These are phyloP conservation scores for Waltiozyma sp. DNA, from an alignment of 1,139 yeast species.

Conservation along the genomic window DNA sequence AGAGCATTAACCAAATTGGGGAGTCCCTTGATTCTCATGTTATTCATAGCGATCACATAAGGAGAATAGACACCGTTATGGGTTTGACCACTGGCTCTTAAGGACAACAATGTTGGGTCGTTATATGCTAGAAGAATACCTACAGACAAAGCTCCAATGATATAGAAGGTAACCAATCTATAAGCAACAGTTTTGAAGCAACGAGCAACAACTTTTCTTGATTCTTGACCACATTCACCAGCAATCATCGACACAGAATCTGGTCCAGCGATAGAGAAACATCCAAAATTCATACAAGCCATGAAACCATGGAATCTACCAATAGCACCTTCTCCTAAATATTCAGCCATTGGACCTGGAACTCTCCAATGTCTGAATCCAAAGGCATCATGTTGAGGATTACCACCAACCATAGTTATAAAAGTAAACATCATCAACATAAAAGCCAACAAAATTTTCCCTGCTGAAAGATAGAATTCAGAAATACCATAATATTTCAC, in stretches of 20 bases:
- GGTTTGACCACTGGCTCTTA: conserved; percentile 45
- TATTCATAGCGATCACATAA: conserved; percentile 40
- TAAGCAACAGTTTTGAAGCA: conserved; percentile 35
- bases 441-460: conserved; percentile 61
- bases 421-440: conserved; percentile 66
- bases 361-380: conserved; percentile 72
- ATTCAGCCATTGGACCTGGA: conserved; percentile 42
- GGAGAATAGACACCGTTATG: conserved; percentile 29
- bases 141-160: conserved; percentile 33
- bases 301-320: conserved; percentile 55
- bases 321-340: conserved; percentile 34
- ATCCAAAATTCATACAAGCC: conserved; percentile 47
- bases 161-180: conserved; percentile 34
- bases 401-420: conserved; percentile 62
- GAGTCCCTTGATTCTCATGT: conserved; percentile 33
- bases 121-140: conserved; percentile 35
- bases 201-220: conserved; percentile 34
- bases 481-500: conserved; percentile 60
- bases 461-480: conserved; percentile 60
- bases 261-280: conserved; percentile 71
- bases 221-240: conserved; percentile 37
- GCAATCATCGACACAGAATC: conserved; percentile 45
- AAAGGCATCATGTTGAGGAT: conserved; percentile 57
- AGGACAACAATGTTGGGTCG: conserved; percentile 27
- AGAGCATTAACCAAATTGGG: conserved; percentile 47